A percentile compares a stretch with the other conserved stretches of the same genome.
phyloP scores from a whole-genome alignment of 495 filamentous ascomycete genomes.

The Neurospora hispaniola region DNA sequence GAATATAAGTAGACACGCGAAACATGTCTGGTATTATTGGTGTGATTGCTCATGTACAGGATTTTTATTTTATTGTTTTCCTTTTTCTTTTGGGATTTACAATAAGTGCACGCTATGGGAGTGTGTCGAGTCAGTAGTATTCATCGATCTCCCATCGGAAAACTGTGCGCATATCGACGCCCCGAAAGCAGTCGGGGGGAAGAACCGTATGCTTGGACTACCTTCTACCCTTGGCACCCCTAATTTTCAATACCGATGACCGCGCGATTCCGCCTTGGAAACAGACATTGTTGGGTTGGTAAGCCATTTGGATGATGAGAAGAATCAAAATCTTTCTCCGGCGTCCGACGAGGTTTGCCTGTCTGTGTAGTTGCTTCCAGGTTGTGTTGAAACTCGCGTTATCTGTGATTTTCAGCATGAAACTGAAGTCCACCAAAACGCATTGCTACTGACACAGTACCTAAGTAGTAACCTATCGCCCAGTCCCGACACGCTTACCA shows the following conservation, averaged over 20 bases:
- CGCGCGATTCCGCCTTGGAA: background rate
- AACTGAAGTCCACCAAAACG: background rate
- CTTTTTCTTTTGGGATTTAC: background rate
- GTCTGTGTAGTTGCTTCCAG: background rate
- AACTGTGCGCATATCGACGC: background rate
- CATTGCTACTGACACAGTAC: background rate
- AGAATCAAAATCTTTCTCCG: background rate
- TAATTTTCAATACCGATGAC: background rate
- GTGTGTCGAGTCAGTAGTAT: background rate
- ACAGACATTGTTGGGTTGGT: background rate
- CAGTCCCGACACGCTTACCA: background rate
- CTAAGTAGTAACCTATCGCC: background rate
- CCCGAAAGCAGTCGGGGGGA: background rate
- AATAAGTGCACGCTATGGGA: background rate
- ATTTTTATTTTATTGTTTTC: background rate
- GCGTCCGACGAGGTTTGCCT: background rate
- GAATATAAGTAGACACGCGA: background rate
- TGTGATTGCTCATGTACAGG: background rate
- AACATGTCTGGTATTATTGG: background rate
- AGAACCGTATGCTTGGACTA: background rate
- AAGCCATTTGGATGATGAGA: background rate
- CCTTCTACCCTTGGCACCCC: background rate
- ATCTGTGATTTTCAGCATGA: background rate
- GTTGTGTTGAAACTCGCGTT: background rate
- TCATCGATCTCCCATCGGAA: background rate